Conservation (phyloP, 2,329 filamentous ascomycete genomes). For the Fusarium aywerte region DNA sequence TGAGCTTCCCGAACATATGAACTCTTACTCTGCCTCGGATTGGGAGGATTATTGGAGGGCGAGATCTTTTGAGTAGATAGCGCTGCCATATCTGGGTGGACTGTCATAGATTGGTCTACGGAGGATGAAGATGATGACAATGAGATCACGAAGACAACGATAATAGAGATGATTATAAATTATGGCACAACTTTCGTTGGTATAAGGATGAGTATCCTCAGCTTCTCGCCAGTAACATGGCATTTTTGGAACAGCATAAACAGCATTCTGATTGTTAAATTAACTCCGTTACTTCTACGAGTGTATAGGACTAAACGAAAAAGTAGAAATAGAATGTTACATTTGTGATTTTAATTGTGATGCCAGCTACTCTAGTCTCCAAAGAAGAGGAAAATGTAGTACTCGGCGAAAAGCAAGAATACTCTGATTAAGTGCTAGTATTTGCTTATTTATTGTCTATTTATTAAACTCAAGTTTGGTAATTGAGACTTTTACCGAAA, state of each 20-base stretch:
- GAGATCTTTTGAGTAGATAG: not conserved
- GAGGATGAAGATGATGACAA: not conserved
- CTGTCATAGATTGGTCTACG: not conserved
- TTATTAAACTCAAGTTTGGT: too few species aligned
- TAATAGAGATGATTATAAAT: not conserved
- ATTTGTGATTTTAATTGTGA: not conserved
- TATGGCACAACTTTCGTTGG: not conserved
- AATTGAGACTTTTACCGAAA: too few species aligned
- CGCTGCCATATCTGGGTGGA: not conserved
- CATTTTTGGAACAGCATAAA: not conserved
- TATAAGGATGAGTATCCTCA: not conserved
- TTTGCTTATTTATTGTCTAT: too few species aligned
- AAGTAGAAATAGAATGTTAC: too few species aligned
- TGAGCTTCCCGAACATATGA: not conserved
- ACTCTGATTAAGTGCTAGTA: too few species aligned
- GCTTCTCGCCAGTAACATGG: not conserved
- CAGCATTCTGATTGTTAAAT: not conserved
- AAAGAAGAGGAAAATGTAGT: too few species aligned
- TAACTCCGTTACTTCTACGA: not conserved
- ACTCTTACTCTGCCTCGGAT: accelerated
- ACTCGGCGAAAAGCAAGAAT: too few species aligned
- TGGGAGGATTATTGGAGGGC: constrained; percentile 2
- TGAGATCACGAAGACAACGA: not conserved
- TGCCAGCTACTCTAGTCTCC: not conserved
- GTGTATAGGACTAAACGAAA: not conserved